These are phyloP conservation scores for Lodderomyces metapsilosis DNA, from an alignment of 1,139 yeast genomes.

Conservation along the genomic window DNA sequence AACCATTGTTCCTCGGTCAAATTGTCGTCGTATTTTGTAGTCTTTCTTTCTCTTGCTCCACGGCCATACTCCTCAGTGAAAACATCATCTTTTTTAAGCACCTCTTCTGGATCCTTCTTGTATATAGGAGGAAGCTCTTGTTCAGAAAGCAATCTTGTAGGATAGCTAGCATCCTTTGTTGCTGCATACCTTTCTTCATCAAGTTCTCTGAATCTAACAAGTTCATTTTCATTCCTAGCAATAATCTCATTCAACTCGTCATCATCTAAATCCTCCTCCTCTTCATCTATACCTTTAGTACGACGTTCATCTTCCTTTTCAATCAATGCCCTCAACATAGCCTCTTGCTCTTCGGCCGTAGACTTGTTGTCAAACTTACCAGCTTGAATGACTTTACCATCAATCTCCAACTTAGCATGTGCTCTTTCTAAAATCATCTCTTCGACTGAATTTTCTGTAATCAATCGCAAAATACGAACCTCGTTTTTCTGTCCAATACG, in stretches of 20 bases:
- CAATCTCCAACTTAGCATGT: constrained; percentile 78
- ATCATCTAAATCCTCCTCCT: constrained; percentile 56
- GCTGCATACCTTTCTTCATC: constrained; percentile 53
- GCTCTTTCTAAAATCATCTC: constrained; percentile 82
- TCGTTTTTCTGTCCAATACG: constrained; percentile 89
- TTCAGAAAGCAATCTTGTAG: constrained; percentile 55
- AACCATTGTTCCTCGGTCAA: constrained; percentile 81
- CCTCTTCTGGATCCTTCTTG: constrained; percentile 47
- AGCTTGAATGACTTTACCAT: constrained; percentile 86
- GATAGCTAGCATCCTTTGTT: constrained; percentile 42
- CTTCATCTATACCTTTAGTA: constrained; percentile 36
- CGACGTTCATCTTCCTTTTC: constrained; percentile 69
- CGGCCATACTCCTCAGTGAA: constrained; percentile 52
- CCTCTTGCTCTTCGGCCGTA: constrained; percentile 81
- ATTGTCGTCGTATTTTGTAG: constrained; percentile 61
- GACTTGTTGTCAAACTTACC: constrained; percentile 85
- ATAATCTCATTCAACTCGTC: constrained; percentile 70
- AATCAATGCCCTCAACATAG: constrained; percentile 62
- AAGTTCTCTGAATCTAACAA: constrained; percentile 50
- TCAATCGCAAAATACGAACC: constrained; percentile 74
- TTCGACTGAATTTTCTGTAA: constrained; percentile 80
- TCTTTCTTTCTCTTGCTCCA: constrained; percentile 66
- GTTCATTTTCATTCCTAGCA: constrained; percentile 65
- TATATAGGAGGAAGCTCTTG: constrained; percentile 69
- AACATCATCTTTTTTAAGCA: constrained; percentile 45